phyloP scores from a whole-genome alignment of 768 basidiomycete species.

The Amanita polypyramis region DNA sequence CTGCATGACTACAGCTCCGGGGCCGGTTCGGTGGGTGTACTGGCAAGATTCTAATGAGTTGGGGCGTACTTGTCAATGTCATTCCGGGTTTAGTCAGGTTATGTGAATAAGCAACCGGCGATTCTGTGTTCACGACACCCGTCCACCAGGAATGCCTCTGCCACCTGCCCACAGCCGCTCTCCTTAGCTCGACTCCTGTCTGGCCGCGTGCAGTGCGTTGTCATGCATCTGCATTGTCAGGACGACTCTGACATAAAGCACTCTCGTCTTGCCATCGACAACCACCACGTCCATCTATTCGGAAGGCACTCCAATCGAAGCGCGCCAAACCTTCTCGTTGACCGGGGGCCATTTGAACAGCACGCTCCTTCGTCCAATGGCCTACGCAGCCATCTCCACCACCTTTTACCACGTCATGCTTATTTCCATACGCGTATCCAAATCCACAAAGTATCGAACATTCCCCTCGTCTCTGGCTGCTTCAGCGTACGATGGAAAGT shows the following conservation, averaged over 20 bases:
- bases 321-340: constrained; percentile 3
- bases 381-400: constrained; percentile 48
- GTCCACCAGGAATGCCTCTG: background rate
- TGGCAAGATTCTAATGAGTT: too few species aligned
- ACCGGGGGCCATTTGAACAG: background rate
- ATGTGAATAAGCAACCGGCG: background rate
- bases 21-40: too few species aligned
- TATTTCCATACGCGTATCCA: constrained; percentile 51
- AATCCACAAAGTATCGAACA: constrained; percentile 59
- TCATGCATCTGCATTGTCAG: constrained; percentile 1
- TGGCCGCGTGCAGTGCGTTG: background rate
- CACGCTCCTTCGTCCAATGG: constrained; percentile 12
- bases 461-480: constrained; percentile 63
- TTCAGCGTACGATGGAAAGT: constrained; percentile 67
- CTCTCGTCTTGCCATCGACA: background rate
- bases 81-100: too few species aligned
- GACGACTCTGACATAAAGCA: constrained; percentile 3
- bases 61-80: too few species aligned
- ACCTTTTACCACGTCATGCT: constrained; percentile 55
- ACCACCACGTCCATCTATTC: background rate
- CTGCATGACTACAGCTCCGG: too few species aligned
- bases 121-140: too few species aligned
- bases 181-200: background rate
- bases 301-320: constrained; percentile 3
- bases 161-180: background rate